These are phyloP conservation scores for Cadophora sp. DNA, from an alignment of 2,329 filamentous ascomycete genomes.

Conservation along the genomic window DNA sequence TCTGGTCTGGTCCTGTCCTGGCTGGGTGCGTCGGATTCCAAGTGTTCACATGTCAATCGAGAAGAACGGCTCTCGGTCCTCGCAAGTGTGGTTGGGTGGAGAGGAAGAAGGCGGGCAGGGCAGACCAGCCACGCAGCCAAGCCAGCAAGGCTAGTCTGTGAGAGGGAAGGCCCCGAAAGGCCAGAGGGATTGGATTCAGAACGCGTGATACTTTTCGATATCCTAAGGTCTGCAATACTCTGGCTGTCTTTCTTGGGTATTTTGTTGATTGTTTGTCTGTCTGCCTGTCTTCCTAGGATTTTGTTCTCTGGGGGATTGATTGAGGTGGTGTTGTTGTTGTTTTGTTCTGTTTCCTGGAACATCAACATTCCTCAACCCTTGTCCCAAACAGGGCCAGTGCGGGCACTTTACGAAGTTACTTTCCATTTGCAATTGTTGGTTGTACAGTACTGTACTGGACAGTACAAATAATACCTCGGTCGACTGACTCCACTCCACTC, in stretches of 20 bases:
- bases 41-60: conserved; percentile 28
- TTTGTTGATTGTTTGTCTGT: not conserved
- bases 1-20: not conserved
- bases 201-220: not conserved
- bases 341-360: not conserved
- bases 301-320: not conserved
- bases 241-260: not conserved
- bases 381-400: conserved; percentile 1
- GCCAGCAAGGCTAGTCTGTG: not conserved
- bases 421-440: too few species aligned
- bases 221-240: not conserved
- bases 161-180: not conserved
- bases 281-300: not conserved
- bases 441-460: too few species aligned
- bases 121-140: conserved; percentile 3
- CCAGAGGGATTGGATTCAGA: not conserved
- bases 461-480: not conserved
- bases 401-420: not conserved
- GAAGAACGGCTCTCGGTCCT: conserved; percentile 11
- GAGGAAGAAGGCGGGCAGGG: not conserved
- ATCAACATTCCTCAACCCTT: not conserved
- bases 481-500: not conserved
- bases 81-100: not conserved
- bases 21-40: not conserved
- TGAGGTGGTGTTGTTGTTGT: not conserved